These are phyloP conservation scores for Rosellinia necatrix DNA, from an alignment of 2,329 filamentous ascomycete genomes.

Conservation along the genomic window DNA sequence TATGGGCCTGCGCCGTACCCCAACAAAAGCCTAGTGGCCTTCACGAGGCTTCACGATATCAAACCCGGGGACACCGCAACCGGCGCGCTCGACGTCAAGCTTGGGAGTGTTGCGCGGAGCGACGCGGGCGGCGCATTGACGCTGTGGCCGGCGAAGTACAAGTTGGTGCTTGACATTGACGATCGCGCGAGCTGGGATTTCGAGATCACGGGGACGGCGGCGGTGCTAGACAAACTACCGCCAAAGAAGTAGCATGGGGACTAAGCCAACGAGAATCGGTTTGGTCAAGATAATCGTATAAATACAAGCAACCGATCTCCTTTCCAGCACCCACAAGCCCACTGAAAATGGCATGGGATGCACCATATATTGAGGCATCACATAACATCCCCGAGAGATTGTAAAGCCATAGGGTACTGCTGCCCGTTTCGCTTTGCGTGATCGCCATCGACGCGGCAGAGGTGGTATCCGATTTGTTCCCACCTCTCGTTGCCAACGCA, in stretches of 20 bases:
- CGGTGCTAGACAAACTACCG: slow-evolving; percentile 46
- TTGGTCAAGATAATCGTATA: neutral
- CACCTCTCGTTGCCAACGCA: slow-evolving; percentile 54
- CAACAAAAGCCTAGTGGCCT: slow-evolving; percentile 57
- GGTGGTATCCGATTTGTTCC: slow-evolving; percentile 35
- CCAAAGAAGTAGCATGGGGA: slow-evolving; percentile 19
- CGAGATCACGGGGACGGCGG: slow-evolving; percentile 50
- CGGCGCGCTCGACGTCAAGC: slow-evolving; percentile 47
- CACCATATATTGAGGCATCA: too few species aligned
- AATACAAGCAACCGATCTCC: neutral
- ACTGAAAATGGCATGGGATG: too few species aligned
- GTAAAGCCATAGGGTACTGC: neutral
- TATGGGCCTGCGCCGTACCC: slow-evolving; percentile 55
- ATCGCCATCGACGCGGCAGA: slow-evolving; percentile 26
- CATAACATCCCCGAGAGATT: neutral
- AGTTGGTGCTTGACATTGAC: slow-evolving; percentile 50
- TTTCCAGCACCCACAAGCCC: neutral
- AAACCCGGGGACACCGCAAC: slow-evolving; percentile 38
- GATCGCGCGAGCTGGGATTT: slow-evolving; percentile 48
- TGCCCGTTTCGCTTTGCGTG: neutral
- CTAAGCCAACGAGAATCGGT: neutral
- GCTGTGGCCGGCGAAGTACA: slow-evolving; percentile 59
- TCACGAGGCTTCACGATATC: slow-evolving; percentile 50
- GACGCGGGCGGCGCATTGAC: slow-evolving; percentile 56
- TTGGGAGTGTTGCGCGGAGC: slow-evolving; percentile 55